These are phyloP conservation scores for Pichia terricola DNA, from an alignment of 1,139 yeast species.

Conservation along the genomic window DNA sequence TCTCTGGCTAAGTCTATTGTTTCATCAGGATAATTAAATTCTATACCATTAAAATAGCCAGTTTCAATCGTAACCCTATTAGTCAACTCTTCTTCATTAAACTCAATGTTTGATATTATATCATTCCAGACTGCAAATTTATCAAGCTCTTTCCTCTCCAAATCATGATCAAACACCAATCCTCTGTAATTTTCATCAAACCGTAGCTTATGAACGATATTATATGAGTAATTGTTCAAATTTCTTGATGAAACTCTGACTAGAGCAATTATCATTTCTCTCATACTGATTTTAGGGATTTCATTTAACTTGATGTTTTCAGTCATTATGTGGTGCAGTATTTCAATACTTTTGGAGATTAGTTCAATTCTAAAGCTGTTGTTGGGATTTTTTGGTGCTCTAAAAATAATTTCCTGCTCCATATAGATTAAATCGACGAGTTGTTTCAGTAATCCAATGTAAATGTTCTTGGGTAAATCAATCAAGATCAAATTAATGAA, in stretches of 20 bases:
- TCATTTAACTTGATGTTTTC: constrained; percentile 19
- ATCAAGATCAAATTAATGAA: constrained; percentile 7
- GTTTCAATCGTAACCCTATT: constrained; percentile 14
- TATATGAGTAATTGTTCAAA: constrained; percentile 18
- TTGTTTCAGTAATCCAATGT: constrained; percentile 3
- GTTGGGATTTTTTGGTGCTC: constrained; percentile 38
- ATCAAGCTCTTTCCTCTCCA: constrained; percentile 17
- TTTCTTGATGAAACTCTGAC: constrained; percentile 23
- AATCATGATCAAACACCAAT: constrained; percentile 15
- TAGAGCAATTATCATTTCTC: constrained; percentile 22
- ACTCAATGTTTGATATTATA: constrained; percentile 2
- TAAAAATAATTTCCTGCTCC: constrained; percentile 41
- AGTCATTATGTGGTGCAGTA: constrained; percentile 21
- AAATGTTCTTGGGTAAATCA: constrained; percentile 2
- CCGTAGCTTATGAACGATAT: constrained; percentile 17
- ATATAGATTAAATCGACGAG: constrained; percentile 28
- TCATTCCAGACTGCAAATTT: constrained; percentile 11
- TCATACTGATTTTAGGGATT: constrained; percentile 16
- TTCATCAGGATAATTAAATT: constrained; percentile 52
- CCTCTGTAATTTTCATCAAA: constrained; percentile 10
- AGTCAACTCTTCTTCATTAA: background rate
- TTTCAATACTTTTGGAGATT: constrained; percentile 24
- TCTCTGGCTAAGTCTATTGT: constrained; percentile 65
- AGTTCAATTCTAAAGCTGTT: constrained; percentile 35
- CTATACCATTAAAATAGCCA: constrained; percentile 44